Evolutionary conservation across 2,329 filamentous ascomycete species (phyloP).

Genomic region (Nemania serpens): DNA sequence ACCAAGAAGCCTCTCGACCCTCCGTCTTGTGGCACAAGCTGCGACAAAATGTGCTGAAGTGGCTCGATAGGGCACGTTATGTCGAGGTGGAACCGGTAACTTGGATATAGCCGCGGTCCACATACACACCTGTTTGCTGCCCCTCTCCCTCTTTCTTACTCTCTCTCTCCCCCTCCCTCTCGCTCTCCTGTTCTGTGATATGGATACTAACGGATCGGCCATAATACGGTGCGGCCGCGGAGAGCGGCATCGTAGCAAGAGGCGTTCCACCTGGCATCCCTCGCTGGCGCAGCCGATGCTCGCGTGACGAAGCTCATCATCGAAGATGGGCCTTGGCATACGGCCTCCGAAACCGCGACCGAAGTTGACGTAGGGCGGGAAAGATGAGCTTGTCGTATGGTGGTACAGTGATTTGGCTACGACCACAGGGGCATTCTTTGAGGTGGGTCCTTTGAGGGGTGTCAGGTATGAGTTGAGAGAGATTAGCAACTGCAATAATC

Average conservation of each 20-base stretch:
- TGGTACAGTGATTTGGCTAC: background rate
- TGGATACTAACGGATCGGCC: background rate
- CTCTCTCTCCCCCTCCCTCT: background rate
- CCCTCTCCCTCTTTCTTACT: background rate
- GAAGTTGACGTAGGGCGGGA: background rate
- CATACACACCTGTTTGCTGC: slow-evolving; percentile 17
- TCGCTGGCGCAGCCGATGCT: slow-evolving; percentile 2
- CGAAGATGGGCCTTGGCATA: background rate
- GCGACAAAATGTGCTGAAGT: slow-evolving; percentile 21
- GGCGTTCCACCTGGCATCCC: slow-evolving; percentile 3
- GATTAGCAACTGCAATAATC: too few relatives aligned
- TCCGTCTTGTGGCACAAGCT: slow-evolving; percentile 31
- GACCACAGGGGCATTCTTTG: background rate
- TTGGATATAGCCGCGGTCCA: slow-evolving; percentile 10
- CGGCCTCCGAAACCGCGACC: background rate
- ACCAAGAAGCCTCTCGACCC: slow-evolving; percentile 20
- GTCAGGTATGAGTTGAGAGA: background rate
- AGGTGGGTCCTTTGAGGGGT: background rate
- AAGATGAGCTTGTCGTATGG: background rate
- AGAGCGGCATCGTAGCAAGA: background rate
- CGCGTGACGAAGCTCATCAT: background rate
- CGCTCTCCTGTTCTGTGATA: background rate
- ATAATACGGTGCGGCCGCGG: background rate
- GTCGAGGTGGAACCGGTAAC: slow-evolving; percentile 12
- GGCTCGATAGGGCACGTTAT: slow-evolving; percentile 20